Evolutionary conservation across 768 basidiomycete genomes (phyloP).

Genomic region (Calocera viscosa): DNA sequence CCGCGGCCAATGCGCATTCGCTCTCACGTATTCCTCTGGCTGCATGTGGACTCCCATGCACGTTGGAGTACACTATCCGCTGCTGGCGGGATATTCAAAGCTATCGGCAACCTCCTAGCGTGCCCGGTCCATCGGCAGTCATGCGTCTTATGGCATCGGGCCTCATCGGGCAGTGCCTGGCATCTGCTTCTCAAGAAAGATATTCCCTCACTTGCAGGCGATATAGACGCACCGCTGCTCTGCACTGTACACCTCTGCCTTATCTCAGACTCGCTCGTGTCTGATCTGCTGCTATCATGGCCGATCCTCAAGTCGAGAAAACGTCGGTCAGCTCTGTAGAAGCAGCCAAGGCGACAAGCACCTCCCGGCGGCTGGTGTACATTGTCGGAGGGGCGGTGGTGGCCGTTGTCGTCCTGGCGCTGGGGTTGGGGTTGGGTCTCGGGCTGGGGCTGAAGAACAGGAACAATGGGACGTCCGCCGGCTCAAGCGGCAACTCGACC

Average conservation of each 20-base stretch:
- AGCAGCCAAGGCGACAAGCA: not conserved
- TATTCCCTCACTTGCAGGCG: not conserved
- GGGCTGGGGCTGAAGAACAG: slow-evolving; percentile 2
- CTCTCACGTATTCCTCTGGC: no score
- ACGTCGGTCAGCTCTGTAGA: not conserved
- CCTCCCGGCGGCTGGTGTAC: not conserved
- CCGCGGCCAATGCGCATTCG: no score
- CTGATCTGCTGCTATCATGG: not conserved
- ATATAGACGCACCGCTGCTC: not conserved
- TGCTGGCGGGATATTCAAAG: not conserved
- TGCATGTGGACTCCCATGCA: no score
- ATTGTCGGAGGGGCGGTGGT: not conserved
- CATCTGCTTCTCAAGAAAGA: not conserved
- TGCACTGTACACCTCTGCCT: not conserved
- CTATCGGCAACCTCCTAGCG: not conserved
- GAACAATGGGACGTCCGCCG: not conserved
- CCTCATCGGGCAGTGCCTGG: not conserved
- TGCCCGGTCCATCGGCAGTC: no score
- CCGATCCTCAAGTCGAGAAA: not conserved
- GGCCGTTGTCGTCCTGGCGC: not conserved
- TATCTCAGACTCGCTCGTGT: not conserved
- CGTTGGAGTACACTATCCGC: no score
- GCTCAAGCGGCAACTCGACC: not conserved
- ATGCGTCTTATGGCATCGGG: not conserved
- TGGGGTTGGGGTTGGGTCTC: not conserved